These are phyloP conservation scores for Huntiella savannae DNA, from an alignment of 2,329 filamentous ascomycete species.

Conservation along the genomic window DNA sequence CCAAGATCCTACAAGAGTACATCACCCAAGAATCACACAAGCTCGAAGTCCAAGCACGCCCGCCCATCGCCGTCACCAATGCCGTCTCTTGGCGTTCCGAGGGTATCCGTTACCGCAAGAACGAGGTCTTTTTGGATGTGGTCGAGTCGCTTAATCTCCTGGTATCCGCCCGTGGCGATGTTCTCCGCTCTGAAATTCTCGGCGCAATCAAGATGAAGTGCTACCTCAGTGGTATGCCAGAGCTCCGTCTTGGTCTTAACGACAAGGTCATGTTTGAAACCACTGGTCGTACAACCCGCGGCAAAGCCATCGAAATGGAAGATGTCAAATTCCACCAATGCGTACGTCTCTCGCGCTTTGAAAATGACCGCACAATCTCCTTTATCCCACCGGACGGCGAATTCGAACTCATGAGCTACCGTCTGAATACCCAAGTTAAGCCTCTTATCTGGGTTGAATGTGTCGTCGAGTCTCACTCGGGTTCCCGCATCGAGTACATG, in stretches of 20 bases:
- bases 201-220: slow-evolving; percentile 99
- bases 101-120: slow-evolving; percentile 95
- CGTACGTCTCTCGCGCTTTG: slow-evolving; percentile 83
- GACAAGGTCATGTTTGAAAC: slow-evolving; percentile 99
- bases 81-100: slow-evolving; percentile 96
- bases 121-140: slow-evolving; percentile 96
- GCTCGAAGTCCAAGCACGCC: slow-evolving; percentile 85
- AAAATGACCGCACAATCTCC: slow-evolving; percentile 95
- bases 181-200: slow-evolving; percentile 86
- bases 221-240: slow-evolving; percentile 95
- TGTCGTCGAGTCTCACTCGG: slow-evolving; percentile 87
- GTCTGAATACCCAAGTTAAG: slow-evolving; percentile 95
- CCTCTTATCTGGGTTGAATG: slow-evolving; percentile 98
- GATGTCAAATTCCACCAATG: slow-evolving; percentile 99
- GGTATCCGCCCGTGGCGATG: slow-evolving; percentile 85
- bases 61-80: slow-evolving; percentile 94
- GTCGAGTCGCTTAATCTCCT: slow-evolving; percentile 92
- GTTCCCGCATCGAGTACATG: slow-evolving; percentile 96
- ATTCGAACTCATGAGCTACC: slow-evolving; percentile 98
- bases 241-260: slow-evolving; percentile 81
- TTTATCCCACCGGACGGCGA: slow-evolving; percentile 98
- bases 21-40: slow-evolving; percentile 99
- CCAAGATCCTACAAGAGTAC: slow-evolving; percentile 96
- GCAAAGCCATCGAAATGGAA: slow-evolving; percentile 98
- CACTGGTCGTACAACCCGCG: slow-evolving; percentile 78